A percentile compares a stretch with the other conserved stretches of the same genome.
These are phyloP conservation scores for Glarea lozoyensis DNA, from an alignment of 495 filamentous ascomycete genomes.

Conservation along the genomic window DNA sequence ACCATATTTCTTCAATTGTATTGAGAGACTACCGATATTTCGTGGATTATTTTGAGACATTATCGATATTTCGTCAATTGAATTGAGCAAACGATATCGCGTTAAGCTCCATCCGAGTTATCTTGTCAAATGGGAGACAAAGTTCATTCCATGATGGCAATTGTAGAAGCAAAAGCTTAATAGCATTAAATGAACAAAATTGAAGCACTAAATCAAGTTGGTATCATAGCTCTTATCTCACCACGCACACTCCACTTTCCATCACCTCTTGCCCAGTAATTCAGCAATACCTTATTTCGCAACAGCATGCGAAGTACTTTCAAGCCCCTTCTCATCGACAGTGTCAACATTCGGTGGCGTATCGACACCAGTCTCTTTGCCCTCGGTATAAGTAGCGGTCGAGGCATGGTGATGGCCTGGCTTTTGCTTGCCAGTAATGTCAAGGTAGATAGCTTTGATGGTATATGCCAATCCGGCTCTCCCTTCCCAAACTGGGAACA, in stretches of 20 bases:
- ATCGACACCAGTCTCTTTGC: constrained; percentile 12
- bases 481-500: constrained; percentile 19
- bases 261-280: background rate
- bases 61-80: too few relatives aligned
- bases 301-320: constrained; percentile 14
- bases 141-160: too few relatives aligned
- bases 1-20: too few relatives aligned
- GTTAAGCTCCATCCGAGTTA: too few relatives aligned
- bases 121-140: too few relatives aligned
- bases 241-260: background rate
- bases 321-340: constrained; percentile 10
- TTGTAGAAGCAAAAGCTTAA: too few relatives aligned
- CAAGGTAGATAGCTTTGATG: constrained; percentile 54
- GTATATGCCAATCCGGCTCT: constrained; percentile 52
- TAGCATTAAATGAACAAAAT: too few relatives aligned
- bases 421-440: constrained; percentile 37
- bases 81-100: too few relatives aligned
- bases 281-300: constrained; percentile 48
- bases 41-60: too few relatives aligned
- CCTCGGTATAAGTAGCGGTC: constrained; percentile 14
- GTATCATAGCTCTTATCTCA: too few relatives aligned
- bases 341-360: constrained; percentile 7
- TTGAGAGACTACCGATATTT: too few relatives aligned
- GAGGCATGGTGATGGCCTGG: constrained; percentile 11
- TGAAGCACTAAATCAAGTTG: too few relatives aligned